Base-by-base conservation (phyloP, 2,329 filamentous ascomycete genomes). In the Corniculantispora saksenae region DNA sequence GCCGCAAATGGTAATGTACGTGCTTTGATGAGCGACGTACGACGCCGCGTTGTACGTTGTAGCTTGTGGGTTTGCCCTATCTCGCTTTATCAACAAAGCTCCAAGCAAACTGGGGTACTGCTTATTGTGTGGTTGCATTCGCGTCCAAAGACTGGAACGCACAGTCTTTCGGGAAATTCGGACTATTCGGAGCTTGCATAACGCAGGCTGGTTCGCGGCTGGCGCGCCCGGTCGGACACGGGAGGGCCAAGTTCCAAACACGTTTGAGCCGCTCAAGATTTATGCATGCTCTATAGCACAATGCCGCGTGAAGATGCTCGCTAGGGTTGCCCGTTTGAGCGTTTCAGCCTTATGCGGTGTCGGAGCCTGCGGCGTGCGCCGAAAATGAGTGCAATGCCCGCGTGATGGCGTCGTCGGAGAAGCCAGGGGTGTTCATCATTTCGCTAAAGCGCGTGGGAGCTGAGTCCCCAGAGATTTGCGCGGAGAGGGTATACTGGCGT, bases 401-500 rank as follows among this genome's bases (percentile, higher is more conserved):
- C 67, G 86, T 81, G 38, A 89, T 72, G 2, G 79, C 73, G 19
- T 81, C 78, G 5, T 74, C 69, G 0, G 82, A 76, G 62, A 88
- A 80, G 0, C 85, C 85, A 3, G 79, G 78, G 12, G 79, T 72
- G 45, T 76, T 73, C 25, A 86, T 73, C 73, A 84, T 78, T 50
- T 76, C 76, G 59, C 75, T 74, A 61, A 87, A 82, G 66, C 78
- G 75, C 17, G 79, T 72, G 3, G 72, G 71, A 9, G 76, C 70
- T 23, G 81, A 66, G 48, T 81, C 77, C 1, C 77, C 72, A 17
- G 81, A 80, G n/a, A 93, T 79, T 74, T 92, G 89, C 15, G 87
- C 80, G 19, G 83, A 89, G 67, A 92, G 82, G 4, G 83, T 84
- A 73, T 94, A 93, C 67, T 83, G 85, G 47, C 85, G 82, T 67